Evolutionary conservation across 495 filamentous ascomycete species (phyloP).

Genomic region (Penicillium paradoxum): DNA sequence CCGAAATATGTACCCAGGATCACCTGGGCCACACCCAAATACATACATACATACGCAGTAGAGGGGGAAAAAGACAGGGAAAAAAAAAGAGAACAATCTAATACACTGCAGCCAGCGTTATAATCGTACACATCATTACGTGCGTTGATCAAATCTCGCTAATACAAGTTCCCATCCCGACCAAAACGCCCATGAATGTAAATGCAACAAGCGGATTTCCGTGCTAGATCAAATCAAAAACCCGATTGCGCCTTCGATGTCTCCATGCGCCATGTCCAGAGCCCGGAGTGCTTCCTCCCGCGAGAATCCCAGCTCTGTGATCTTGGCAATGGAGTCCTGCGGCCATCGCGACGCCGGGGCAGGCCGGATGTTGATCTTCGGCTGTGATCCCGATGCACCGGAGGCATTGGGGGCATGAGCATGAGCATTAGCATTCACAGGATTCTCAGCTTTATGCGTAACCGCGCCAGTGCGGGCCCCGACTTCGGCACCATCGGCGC

Average conservation of each 20-base stretch:
- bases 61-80: neutral
- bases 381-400: slow-evolving; percentile 20
- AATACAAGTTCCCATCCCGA: slow-evolving; percentile 16
- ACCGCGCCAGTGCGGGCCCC: slow-evolving; percentile 82
- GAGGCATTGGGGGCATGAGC: neutral
- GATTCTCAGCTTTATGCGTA: slow-evolving; percentile 49
- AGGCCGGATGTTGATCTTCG: slow-evolving; percentile 30
- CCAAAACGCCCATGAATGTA: slow-evolving; percentile 12
- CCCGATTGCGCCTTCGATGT: slow-evolving; percentile 81
- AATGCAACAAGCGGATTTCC: slow-evolving; percentile 10
- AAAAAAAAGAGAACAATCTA: neutral
- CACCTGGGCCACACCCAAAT: neutral
- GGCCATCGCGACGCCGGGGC: slow-evolving; percentile 38
- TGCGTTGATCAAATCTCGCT: slow-evolving; percentile 19
- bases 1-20: no score
- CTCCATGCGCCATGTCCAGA: slow-evolving; percentile 74
- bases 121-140: slow-evolving; percentile 24
- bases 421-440: neutral
- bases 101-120: slow-evolving; percentile 5
- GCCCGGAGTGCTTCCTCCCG: slow-evolving; percentile 74
- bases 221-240: slow-evolving; percentile 65
- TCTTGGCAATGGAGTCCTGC: slow-evolving; percentile 48
- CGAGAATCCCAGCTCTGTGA: slow-evolving; percentile 75
- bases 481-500: slow-evolving; percentile 79
- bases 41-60: neutral